phyloP scores from a whole-genome alignment of 2,329 filamentous ascomycete species.

The Cordyceps militaris region DNA sequence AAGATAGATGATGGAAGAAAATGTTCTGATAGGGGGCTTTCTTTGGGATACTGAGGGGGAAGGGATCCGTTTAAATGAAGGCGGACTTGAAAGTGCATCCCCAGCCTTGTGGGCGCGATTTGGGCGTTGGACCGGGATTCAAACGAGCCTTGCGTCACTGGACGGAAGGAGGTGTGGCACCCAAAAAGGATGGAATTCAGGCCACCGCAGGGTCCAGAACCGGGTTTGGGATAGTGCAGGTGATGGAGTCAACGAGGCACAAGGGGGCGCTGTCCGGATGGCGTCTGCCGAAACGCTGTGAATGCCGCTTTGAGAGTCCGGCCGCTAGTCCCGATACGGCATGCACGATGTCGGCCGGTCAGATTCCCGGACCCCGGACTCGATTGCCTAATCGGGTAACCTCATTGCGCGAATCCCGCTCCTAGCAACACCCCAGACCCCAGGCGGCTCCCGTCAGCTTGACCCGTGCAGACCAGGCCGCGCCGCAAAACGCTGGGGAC shows the following conservation, averaged over 20 bases:
- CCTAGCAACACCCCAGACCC: background rate
- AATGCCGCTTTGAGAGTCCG: background rate
- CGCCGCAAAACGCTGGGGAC: conserved; percentile 9
- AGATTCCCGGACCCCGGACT: conserved; percentile 8
- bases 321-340: conserved; percentile 4
- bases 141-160: conserved; percentile 7
- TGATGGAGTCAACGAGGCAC: background rate
- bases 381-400: conserved; percentile 10
- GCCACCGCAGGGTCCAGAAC: conserved; percentile 3
- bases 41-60: background rate
- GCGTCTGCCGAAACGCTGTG: background rate
- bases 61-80: conserved; percentile 10
- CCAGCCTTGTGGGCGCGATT: conserved; percentile 6
- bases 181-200: background rate
- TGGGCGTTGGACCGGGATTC: conserved; percentile 5
- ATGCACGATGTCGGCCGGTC: background rate
- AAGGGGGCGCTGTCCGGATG: conserved; percentile 4
- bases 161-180: background rate
- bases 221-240: conserved; percentile 1
- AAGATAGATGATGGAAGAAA: background rate
- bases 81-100: conserved; percentile 1
- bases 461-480: background rate
- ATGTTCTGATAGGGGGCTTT: background rate
- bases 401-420: background rate
- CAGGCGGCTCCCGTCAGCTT: background rate